phyloP scores from a whole-genome alignment of 768 basidiomycete species.

The Boletus coccyginus region DNA sequence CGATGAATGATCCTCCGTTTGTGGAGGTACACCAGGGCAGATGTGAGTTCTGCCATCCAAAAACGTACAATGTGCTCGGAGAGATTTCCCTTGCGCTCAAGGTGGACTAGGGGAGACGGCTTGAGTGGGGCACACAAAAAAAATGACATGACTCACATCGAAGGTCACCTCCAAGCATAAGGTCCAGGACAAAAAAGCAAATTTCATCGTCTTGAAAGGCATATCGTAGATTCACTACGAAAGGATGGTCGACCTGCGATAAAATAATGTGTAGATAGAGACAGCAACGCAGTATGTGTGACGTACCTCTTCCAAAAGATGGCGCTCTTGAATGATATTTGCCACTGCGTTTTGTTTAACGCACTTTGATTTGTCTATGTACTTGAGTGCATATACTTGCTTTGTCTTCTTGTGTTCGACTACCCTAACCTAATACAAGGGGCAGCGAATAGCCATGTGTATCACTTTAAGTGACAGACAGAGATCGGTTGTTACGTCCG shows the following conservation, averaged over 20 bases:
- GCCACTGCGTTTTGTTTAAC: slow-evolving; percentile 88
- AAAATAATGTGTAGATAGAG: slow-evolving; percentile 6
- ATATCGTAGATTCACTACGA: slow-evolving; percentile 87
- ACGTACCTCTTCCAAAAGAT: slow-evolving; percentile 85
- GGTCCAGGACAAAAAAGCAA: slow-evolving; percentile 95
- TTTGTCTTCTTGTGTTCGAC: slow-evolving; percentile 95
- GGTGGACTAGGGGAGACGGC: slow-evolving; percentile 58
- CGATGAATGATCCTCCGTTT: slow-evolving; percentile 91
- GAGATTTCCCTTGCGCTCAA: slow-evolving; percentile 68
- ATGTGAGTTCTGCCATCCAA: slow-evolving; percentile 85
- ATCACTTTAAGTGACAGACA: neutral
- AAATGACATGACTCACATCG: slow-evolving; percentile 58
- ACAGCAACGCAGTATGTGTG: neutral
- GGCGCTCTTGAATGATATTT: slow-evolving; percentile 91
- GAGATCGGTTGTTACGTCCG: slow-evolving; percentile 3
- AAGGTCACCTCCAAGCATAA: slow-evolving; percentile 95
- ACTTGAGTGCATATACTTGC: slow-evolving; percentile 92
- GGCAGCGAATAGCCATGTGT: neutral
- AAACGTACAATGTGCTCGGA: slow-evolving; percentile 75
- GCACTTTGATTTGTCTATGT: slow-evolving; percentile 94
- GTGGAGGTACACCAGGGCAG: slow-evolving; percentile 87
- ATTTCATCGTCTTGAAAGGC: slow-evolving; percentile 98
- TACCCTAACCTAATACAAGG: slow-evolving; percentile 73
- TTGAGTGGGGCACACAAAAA: neutral
- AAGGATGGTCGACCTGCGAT: slow-evolving; percentile 79